Evolutionary conservation across 73 alveolate species (phyloP).

Genomic region (Paramecium caudatum): DNA sequence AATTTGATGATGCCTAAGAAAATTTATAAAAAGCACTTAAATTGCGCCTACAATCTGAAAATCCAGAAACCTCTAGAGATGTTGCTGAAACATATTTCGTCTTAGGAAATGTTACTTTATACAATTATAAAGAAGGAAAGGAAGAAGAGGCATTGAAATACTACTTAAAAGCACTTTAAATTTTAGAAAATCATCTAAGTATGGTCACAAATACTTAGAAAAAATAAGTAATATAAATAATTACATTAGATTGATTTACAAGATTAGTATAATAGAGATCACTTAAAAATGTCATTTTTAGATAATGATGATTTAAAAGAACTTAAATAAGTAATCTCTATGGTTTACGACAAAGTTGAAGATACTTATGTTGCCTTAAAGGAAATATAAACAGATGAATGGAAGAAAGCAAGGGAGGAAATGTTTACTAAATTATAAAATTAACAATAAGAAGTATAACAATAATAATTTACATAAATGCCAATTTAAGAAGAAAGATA

Average conservation of each 20-base stretch:
- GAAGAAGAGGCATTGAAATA: slow-evolving; percentile 3
- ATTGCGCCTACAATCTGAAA: not conserved
- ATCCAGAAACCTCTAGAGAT: slow-evolving; percentile 42
- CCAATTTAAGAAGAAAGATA: slow-evolving; percentile 56
- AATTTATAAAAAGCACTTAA: not conserved
- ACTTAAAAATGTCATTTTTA: not conserved
- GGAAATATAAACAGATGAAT: slow-evolving; percentile 46
- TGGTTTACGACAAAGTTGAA: slow-evolving; percentile 46
- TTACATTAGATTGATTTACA: not conserved
- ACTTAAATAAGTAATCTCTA: slow-evolving; percentile 4
- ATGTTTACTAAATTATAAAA: slow-evolving; percentile 1
- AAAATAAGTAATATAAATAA: not conserved
- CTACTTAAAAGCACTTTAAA: not conserved
- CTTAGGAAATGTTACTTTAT: slow-evolving; percentile 1
- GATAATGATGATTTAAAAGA: slow-evolving; percentile 52
- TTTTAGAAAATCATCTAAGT: slow-evolving; percentile 42
- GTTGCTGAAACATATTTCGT: slow-evolving; percentile 48
- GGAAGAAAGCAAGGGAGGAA: not conserved
- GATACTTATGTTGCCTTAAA: slow-evolving; percentile 15
- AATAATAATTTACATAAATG: not conserved
- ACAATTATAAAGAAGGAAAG: slow-evolving; percentile 46
- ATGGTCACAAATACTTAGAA: not conserved
- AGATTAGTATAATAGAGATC: slow-evolving; percentile 42
- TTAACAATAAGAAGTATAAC: not conserved
- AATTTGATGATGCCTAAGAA: slow-evolving; percentile 63